Evolutionary conservation across 1,284 basidiomycete genomes (phyloP), one percentile per base, ranked within the genome.

Genomic region (Thecaphora thlaspeos): DNA sequence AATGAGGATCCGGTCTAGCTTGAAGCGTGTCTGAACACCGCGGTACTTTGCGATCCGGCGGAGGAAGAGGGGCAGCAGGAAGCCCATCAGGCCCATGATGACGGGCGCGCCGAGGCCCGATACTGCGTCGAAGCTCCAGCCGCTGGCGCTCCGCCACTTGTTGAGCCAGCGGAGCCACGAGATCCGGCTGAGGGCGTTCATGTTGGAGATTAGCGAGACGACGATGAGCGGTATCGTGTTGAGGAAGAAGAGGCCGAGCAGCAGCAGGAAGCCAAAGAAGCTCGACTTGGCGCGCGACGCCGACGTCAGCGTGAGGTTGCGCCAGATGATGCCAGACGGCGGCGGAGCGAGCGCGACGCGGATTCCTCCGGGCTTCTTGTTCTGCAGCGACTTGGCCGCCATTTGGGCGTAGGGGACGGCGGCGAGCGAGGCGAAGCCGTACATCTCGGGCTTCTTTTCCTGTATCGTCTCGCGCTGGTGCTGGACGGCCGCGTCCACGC

Each of bases 401-500:
- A 71, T 66, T 28, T 77, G 75, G 3, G 75, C 75, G 42, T 72
- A 76, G 5, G 68, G 56, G 0, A 73, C 68, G 9, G 71, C 69
- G 8, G 71, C 70, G 2, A 77, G 51, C 12, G 74, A 72, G 3
- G 75, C 74, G 30, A 77, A 77, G 2, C 75, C 75, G 51, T 73
- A 76, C 45, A 68, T 68, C 40, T 73, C 62, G 1, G 75, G 70
- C 49, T 64, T 47, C 49, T 63, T 64, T 2, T 74, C 49, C n/a
- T 51, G 55, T 18, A 70, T 66, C 17, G 70, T 67, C 21, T 73
- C 61, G n/a, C 74, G 54, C 49, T 63, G 66, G 15, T 60, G 45
- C 17, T 55, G 51, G 89, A 90, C 69, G 40, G 71, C 60, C 2
- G 57, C 52, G 45, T 77, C 71, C 40, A 72, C 47, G 14, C 51